These are phyloP conservation scores for Lithocarpus polystachyus DNA, from an alignment of 306 rosid genomes.

Conservation along the genomic window DNA sequence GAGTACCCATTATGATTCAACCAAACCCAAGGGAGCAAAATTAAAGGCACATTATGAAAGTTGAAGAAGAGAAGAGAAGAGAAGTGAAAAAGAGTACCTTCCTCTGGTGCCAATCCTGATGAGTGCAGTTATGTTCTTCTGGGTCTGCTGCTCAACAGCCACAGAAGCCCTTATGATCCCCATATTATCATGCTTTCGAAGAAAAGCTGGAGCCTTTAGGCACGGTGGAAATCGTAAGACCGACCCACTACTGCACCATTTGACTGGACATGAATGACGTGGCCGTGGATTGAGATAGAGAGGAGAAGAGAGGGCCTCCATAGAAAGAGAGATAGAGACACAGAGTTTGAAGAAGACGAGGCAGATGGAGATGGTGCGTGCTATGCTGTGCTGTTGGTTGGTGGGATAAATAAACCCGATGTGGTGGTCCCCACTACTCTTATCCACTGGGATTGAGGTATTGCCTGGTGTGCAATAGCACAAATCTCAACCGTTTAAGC, in stretches of 20 bases:
- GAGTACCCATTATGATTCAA: no score
- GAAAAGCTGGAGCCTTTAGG: slow-evolving; percentile 35
- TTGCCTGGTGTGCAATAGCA: no score
- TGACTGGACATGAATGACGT: slow-evolving; percentile 19
- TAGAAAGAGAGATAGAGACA: slow-evolving; percentile 15
- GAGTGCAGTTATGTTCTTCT: slow-evolving; percentile 52
- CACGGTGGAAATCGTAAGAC: slow-evolving; percentile 40
- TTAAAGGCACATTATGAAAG: not conserved
- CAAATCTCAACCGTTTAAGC: no score
- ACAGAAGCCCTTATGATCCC: slow-evolving; percentile 54
- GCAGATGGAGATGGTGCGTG: no score
- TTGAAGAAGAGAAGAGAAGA: not conserved
- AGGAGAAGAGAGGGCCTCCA: slow-evolving; percentile 43
- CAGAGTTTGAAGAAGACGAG: not conserved
- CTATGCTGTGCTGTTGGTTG: no score
- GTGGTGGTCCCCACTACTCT: no score
- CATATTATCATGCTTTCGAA: slow-evolving; percentile 20
- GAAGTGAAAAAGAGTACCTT: slow-evolving; percentile 46
- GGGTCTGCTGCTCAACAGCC: slow-evolving; percentile 64
- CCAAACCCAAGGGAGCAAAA: not conserved
- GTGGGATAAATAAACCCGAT: no score
- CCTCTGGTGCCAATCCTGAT: slow-evolving; percentile 87
- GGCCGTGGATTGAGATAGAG: slow-evolving; percentile 15
- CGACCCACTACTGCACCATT: slow-evolving; percentile 22
- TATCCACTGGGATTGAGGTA: no score